These are phyloP conservation scores for Euphorbia corollata DNA, from an alignment of 441 rosid genomes.

Conservation along the genomic window DNA sequence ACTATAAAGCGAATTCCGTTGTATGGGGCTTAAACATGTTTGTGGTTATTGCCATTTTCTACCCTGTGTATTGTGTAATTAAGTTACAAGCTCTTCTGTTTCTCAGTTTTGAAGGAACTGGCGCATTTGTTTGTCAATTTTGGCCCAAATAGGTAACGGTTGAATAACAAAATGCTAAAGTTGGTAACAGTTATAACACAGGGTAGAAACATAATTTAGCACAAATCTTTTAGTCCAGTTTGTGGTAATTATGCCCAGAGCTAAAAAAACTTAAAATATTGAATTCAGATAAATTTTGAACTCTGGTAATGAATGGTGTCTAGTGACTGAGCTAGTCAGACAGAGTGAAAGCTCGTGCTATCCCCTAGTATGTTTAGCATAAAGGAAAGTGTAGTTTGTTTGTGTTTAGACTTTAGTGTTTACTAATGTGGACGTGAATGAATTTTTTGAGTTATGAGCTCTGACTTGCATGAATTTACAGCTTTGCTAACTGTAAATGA, in stretches of 20 bases:
- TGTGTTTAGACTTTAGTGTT: no score
- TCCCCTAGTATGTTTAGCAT: neutral
- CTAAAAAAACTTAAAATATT: neutral
- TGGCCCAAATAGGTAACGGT: no score
- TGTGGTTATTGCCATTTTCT: no score
- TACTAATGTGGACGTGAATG: neutral
- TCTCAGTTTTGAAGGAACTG: no score
- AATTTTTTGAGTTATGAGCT: neutral
- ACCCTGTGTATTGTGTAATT: no score
- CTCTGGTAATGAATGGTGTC: neutral
- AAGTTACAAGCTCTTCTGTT: no score
- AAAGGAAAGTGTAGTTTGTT: neutral
- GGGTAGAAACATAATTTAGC: no score
- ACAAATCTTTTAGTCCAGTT: neutral
- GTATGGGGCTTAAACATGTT: no score
- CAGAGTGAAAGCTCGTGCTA: neutral
- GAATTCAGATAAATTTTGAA: neutral
- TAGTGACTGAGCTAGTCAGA: neutral
- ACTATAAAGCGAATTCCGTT: neutral
- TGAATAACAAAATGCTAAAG: no score
- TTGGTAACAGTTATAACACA: no score
- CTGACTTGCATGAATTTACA: slow-evolving; percentile 25
- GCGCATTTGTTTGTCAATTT: no score
- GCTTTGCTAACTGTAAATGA: slow-evolving; percentile 80
- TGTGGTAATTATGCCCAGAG: neutral